Evolutionary conservation across 495 filamentous ascomycete genomes (phyloP), one percentile per base, ranked within the genome.

Genomic region (Aspergillus cavernicola): DNA sequence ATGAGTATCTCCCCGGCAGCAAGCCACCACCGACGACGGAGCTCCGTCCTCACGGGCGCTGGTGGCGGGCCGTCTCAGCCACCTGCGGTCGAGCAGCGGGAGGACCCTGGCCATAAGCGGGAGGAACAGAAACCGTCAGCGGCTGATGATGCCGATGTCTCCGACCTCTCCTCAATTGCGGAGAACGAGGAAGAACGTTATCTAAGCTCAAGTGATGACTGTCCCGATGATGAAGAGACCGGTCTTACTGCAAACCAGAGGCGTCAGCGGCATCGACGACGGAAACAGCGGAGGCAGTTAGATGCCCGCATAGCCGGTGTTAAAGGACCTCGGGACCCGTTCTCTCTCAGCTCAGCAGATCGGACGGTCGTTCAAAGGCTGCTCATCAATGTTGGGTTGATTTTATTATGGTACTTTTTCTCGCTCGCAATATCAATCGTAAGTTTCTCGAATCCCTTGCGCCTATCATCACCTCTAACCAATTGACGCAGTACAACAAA

Each of bases 381-480:
- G 48, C 61, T 85, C 23, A 75, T 88, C 58, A 97, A 98, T 67
- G 78, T 70, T 29, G 60, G 80, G 3, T 70, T 98, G 57, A 96
- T 98, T 51, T 80, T 80, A 23, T 73, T 95, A 57, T 98, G 93
- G 93, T 96, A 97, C 70, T 73, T 89, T 24, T 97, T 97, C 69
- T 96, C 91, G 15, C 80, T 97, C 32, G 88, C 88, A 12, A 96
- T 97, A 61, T 97, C 95, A 24, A 83, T 98, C 49, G 90, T 95
- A 80, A 78, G 89, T 76, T 29, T 16, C 43, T 42, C 23, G 9
- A 22, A 10, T 29, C 24, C n/a, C 50, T 41, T 32, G 15, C 7
- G 2, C 15, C 37, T 11, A 0, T 5, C 13, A 19, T 41, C 16
- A 7, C 28, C 26, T 16, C 33, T 50, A 35, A 49, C 37, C 26